phyloP scores from a whole-genome alignment of 179 eudicot genomes.

The Nepenthes alata region DNA sequence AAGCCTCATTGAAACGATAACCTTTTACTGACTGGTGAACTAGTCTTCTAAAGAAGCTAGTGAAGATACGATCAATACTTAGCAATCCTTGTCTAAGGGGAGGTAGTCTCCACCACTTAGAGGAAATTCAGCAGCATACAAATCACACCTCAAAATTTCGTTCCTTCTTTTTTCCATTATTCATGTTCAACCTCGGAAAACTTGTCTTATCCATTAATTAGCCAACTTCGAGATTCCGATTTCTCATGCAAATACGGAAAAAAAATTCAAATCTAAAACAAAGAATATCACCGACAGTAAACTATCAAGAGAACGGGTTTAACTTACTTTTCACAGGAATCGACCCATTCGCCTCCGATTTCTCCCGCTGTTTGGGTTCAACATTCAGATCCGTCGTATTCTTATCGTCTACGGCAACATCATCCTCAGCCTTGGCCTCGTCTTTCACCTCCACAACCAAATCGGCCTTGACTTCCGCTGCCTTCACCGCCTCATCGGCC shows the following conservation, averaged over 20 bases:
- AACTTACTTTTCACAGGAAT: slow-evolving; percentile 28
- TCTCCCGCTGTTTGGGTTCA: slow-evolving; percentile 12
- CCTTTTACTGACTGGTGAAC: too few species aligned
- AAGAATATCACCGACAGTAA: not conserved
- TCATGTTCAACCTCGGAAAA: too few species aligned
- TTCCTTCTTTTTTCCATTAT: too few species aligned
- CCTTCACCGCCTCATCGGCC: slow-evolving; percentile 8
- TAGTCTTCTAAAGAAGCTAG: too few species aligned
- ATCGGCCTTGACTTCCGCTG: slow-evolving; percentile 12
- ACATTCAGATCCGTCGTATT: slow-evolving; percentile 20
- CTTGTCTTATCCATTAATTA: not conserved
- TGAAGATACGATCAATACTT: too few species aligned
- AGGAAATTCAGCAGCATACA: too few species aligned
- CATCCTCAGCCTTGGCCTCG: slow-evolving; percentile 8
- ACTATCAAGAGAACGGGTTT: not conserved
- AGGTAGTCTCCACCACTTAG: too few species aligned
- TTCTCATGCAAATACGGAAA: not conserved
- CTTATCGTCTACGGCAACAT: slow-evolving; percentile 4
- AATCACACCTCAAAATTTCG: too few species aligned
- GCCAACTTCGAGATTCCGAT: not conserved
- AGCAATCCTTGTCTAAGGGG: too few species aligned
- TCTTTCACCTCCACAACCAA: slow-evolving; percentile 13
- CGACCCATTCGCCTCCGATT: slow-evolving; percentile 11
- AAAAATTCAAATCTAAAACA: not conserved
- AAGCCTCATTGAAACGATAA: too few species aligned